A percentile compares a stretch with the other conserved stretches of the same genome.
phyloP scores from a whole-genome alignment of 495 filamentous ascomycete genomes.

The Pseudevernia furfuracea region DNA sequence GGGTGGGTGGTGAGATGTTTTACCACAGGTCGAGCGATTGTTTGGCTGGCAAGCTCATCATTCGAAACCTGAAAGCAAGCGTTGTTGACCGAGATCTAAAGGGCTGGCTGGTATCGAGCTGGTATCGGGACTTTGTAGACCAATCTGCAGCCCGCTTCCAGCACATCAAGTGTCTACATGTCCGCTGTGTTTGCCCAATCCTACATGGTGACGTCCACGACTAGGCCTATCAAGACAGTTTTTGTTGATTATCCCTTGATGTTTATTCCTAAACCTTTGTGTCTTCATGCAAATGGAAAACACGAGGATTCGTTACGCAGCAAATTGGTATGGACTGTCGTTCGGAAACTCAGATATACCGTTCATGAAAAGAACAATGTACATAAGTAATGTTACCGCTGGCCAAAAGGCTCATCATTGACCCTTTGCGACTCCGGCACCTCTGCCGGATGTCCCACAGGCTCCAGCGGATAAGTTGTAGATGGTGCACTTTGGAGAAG shows the following conservation, averaged over 20 bases:
- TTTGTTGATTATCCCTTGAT: not conserved
- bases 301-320: not conserved
- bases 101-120: not conserved
- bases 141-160: not conserved
- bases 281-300: not conserved
- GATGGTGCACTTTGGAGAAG: constrained; percentile 71
- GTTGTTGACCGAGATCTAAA: not conserved
- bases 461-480: constrained; percentile 67
- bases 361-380: not conserved
- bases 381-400: constrained; percentile 12
- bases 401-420: constrained; percentile 40
- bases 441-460: constrained; percentile 43
- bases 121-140: not conserved
- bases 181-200: not conserved
- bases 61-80: not conserved
- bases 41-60: not conserved
- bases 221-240: not conserved
- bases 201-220: not conserved
- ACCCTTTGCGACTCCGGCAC: constrained; percentile 49
- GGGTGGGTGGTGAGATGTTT: not conserved
- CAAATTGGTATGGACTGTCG: not conserved
- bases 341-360: not conserved
- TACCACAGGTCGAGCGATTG: not conserved
- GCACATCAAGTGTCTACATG: not conserved
- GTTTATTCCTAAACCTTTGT: not conserved